Evolutionary conservation across 495 filamentous ascomycete genomes (phyloP), one percentile per base, ranked within the genome.

Genomic region (Penicillium odoratum): DNA sequence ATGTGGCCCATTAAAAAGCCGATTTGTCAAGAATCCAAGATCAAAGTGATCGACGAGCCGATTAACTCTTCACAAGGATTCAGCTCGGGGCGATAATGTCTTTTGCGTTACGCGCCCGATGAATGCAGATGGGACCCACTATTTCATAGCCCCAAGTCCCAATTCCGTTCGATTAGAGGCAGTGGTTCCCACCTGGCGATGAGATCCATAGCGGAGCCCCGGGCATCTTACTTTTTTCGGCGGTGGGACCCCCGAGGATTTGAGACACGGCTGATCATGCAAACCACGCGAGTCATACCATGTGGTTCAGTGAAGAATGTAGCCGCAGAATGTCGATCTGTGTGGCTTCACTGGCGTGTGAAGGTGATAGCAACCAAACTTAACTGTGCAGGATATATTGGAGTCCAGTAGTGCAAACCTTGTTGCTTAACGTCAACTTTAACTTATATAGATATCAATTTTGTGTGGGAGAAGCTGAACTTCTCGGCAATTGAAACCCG

Each of bases 221-320:
- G 56, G 48, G 48, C 40, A 30, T 58, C 40, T 40, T 38, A 31
- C 47, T 49, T 6, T n/a, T 53, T 58, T 11, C 48, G 38, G 48
- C 38, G 38, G 48, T 6, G 33, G 25, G 34, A 8, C 11, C 33
- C 18, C 10, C 16, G 48, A 18, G 36, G 40, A 50, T 31, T 7
- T 31, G 38, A 51, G 34, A 34, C 16, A 57, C 10, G 18, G 46
- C 36, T 18, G 46, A 50, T 50, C 33, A 13, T 28, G 36, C 9
- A 8, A 40, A 40, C 38, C 38, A 40, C 15, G 15, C 13, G 38
- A 4, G 38, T 6, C 38, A 40, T n/a, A 15, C n/a, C 38, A 40
- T 40, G 33, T 36, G 33, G 33, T 11, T 11, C 13, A 11, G 0
- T 36, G 33, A 36, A 36, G 33, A 36, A 36, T 11, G 9, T 36